Evolutionary conservation across 805 yeast genomes (phyloP).

Genomic region (Starmerella bacillaris): DNA sequence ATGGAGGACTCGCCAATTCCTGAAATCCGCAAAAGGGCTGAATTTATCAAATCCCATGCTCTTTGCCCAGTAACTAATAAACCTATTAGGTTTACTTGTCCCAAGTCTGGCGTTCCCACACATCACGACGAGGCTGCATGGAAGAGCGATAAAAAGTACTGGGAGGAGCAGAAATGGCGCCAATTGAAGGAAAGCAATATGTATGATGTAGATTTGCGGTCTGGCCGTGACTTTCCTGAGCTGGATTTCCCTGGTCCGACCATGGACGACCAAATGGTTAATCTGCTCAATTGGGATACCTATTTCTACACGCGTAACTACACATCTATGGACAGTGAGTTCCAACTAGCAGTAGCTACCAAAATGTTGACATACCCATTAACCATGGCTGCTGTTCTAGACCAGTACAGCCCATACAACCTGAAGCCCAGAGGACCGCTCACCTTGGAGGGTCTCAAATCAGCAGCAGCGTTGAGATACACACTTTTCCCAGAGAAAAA

Average conservation of each 20-base stretch:
- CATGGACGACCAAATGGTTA: constrained; percentile 52
- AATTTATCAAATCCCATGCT: constrained; percentile 70
- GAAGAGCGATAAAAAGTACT: constrained; percentile 63
- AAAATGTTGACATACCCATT: constrained; percentile 86
- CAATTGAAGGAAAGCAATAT: constrained; percentile 70
- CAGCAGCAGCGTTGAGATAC: constrained; percentile 80
- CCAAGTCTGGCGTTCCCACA: constrained; percentile 88
- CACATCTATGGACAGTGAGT: constrained; percentile 91
- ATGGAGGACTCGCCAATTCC: constrained; percentile 90
- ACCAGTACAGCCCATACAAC: constrained; percentile 70
- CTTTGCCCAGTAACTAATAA: constrained; percentile 77
- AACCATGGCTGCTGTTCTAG: constrained; percentile 68
- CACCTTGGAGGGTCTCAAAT: constrained; percentile 81
- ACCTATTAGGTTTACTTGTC: constrained; percentile 73
- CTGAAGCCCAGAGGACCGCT: constrained; percentile 72
- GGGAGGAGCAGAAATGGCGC: constrained; percentile 46
- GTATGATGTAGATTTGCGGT: constrained; percentile 85
- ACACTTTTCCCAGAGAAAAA: constrained; percentile 62
- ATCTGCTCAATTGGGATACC: constrained; percentile 77
- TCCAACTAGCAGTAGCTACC: constrained; percentile 85
- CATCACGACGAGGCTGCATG: constrained; percentile 83
- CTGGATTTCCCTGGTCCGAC: constrained; percentile 79
- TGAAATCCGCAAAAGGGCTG: constrained; percentile 79
- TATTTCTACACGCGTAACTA: constrained; percentile 83
- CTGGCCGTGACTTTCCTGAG: constrained; percentile 89